A percentile compares a stretch with the other conserved stretches of the same genome.
phyloP scores from a whole-genome alignment of 345 rosid species.

The Cardamine resedifolia region DNA sequence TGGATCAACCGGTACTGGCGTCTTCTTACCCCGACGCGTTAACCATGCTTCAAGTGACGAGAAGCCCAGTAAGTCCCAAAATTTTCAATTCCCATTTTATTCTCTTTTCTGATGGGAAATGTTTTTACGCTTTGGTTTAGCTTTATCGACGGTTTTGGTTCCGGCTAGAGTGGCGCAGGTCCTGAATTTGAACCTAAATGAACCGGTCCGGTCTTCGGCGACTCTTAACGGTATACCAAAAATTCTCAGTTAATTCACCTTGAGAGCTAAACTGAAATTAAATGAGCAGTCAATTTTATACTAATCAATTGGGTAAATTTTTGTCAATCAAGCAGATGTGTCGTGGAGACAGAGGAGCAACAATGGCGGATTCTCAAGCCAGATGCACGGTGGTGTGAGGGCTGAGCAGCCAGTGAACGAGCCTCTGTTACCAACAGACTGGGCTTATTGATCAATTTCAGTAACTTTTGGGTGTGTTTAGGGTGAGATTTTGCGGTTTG shows the following conservation, averaged over 20 bases:
- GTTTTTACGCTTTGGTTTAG: conserved; percentile 13
- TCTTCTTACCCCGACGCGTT: conserved; percentile 73
- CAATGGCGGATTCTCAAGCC: conserved; percentile 15
- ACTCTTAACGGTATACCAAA: background rate
- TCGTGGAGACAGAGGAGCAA: conserved; percentile 23
- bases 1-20: conserved; percentile 81
- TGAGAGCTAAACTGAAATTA: background rate
- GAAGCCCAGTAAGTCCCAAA: conserved; percentile 52
- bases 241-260: background rate
- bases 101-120: conserved; percentile 5
- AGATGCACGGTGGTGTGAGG: conserved; percentile 12
- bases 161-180: conserved; percentile 85
- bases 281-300: background rate
- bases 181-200: conserved; percentile 57
- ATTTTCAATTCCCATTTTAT: too few relatives aligned
- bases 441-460: conserved; percentile 23
- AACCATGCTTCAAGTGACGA: conserved; percentile 30
- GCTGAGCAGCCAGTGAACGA: conserved; percentile 24
- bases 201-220: conserved; percentile 38
- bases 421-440: conserved; percentile 24
- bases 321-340: conserved; percentile 10
- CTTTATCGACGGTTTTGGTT: conserved; percentile 58
- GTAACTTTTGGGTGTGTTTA: conserved; percentile 15
- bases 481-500: background rate
- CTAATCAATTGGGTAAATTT: background rate